Evolutionary conservation across 1,284 basidiomycete species (phyloP), one percentile per base, ranked within the genome.

Genomic region (Ustilago tritici): DNA sequence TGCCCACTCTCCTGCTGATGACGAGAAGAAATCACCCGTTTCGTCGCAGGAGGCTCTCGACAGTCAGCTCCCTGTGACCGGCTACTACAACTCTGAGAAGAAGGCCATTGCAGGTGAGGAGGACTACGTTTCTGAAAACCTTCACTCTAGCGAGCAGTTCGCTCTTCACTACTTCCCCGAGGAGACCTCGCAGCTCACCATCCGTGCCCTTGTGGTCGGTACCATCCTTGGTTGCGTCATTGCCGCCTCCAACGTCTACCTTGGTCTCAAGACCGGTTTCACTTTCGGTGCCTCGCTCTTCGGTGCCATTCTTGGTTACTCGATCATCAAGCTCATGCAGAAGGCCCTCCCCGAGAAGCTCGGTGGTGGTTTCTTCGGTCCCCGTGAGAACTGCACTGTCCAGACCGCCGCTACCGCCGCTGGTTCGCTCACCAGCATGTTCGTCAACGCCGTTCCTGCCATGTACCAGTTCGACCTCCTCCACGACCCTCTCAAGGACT

Each of bases 381-480:
- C 91, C 32, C 90, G 90, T 84, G 91, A 92, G 83, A 92, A 92
- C 84, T 90, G 90, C 53, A 82, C 80, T 12, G 66, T 83, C 19
- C 82, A 83, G 66, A 73, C 78, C 46, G 64, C 82, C n/a, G 82
- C 82, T 57, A 82, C 82, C 35, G 81, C 79, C 15, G 72, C 80
- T 14, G 75, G 76, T 41, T 74, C 71, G 32, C 56, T 82, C 31
- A 90, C 91, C 17, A 89, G 91, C 70, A 88, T 92, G 35, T 91
- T 91, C 82, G 91, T 91, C 72, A 88, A 88, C 61, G 92, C 90
- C 50, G 86, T 92, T 57, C 91, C 91, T 8, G 91, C 91, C n/a
- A 90, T 91, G 87, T 92, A 91, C 79, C 90, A 90, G 56, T 88
- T 83, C 56, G 47, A 74, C 56, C 75, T 83, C 12, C 78, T 83